Conservation (phyloP, 352 stramenopile species). For the Phytophthora citrophthora region DNA sequence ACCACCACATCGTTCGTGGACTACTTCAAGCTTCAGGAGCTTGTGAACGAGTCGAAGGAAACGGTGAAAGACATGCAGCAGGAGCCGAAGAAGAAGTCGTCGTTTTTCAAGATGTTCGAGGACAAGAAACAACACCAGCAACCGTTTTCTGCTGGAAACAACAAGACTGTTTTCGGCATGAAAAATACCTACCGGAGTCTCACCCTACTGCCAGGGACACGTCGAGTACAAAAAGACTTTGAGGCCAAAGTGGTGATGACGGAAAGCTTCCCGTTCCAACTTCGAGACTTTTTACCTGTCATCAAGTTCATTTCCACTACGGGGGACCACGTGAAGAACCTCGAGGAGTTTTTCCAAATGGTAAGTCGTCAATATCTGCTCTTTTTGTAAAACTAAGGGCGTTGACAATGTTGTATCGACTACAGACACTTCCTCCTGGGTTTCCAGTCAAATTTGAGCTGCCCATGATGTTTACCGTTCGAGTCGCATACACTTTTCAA, state of each 20-base stretch:
- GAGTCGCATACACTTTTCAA: conserved; percentile 84
- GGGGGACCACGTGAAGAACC: conserved; percentile 75
- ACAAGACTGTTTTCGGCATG: conserved; percentile 10
- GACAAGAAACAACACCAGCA: conserved; percentile 34
- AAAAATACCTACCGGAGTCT: conserved; percentile 74
- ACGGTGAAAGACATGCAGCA: conserved; percentile 24
- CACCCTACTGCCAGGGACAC: conserved; percentile 56
- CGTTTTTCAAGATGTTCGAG: conserved; percentile 59
- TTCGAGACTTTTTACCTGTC: conserved; percentile 74
- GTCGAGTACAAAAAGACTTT: conserved; percentile 66
- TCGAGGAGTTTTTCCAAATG: conserved; percentile 88
- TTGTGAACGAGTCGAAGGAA: conserved; percentile 1
- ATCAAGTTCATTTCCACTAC: conserved; percentile 83
- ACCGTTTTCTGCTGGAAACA: background rate
- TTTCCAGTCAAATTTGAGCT: conserved; percentile 86
- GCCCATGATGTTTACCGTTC: conserved; percentile 84
- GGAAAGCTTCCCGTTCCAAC: conserved; percentile 75
- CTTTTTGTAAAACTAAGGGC: background rate
- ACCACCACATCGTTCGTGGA: conserved; percentile 72
- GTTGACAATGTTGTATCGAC: conserved; percentile 9
- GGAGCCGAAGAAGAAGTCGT: conserved; percentile 43
- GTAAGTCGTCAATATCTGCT: conserved; percentile 34
- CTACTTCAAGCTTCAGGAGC: conserved; percentile 53
- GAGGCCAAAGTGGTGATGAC: conserved; percentile 84
- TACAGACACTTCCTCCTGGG: conserved; percentile 76